Percentiles rank a stretch among this genome's conserved stretches.
Conservation (phyloP, 345 rosid species). For the Eucalyptus fibrosa region DNA sequence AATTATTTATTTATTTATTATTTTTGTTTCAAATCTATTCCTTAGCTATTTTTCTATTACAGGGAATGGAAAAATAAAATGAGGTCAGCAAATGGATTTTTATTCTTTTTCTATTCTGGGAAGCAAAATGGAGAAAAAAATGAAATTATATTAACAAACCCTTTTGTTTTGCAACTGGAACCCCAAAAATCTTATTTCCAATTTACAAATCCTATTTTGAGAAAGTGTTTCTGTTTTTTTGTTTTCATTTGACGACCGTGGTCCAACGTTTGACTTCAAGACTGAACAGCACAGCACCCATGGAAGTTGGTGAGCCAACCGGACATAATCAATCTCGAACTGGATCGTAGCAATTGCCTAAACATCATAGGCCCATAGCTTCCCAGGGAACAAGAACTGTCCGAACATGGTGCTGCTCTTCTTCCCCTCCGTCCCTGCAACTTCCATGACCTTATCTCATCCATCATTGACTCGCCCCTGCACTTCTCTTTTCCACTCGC, state of each 20-base stretch:
- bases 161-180: background rate
- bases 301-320: background rate
- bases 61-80: too few species aligned
- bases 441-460: background rate
- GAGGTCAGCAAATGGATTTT: too few species aligned
- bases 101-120: rapidly evolving
- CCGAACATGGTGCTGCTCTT: background rate
- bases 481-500: background rate
- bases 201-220: background rate
- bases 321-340: background rate
- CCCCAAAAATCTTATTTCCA: background rate
- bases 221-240: background rate
- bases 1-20: too few species aligned
- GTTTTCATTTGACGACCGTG: background rate
- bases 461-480: background rate
- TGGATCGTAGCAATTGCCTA: background rate
- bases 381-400: background rate
- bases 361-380: background rate
- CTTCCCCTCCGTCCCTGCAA: background rate
- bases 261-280: background rate
- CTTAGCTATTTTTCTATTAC: rapidly evolving
- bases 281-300: background rate
- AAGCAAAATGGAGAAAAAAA: background rate
- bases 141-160: background rate
- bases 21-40: too few species aligned